phyloP scores from a whole-genome alignment of 192 early-diverging fungal genomes.

The Backusella westeae region DNA sequence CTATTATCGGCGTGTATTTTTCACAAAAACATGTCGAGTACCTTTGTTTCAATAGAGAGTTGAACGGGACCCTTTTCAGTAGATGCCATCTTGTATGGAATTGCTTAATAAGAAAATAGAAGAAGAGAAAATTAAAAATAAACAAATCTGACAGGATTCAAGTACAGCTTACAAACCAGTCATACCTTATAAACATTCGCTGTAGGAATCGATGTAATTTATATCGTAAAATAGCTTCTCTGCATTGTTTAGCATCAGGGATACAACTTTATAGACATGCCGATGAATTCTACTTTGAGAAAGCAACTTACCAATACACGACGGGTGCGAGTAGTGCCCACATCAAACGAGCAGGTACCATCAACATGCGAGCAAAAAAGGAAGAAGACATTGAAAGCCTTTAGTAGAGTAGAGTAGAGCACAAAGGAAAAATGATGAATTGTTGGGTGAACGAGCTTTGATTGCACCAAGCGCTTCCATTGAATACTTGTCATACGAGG shows the following conservation, averaged over 20 bases:
- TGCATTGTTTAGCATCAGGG: neutral
- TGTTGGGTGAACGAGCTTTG: too few species aligned
- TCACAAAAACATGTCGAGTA: neutral
- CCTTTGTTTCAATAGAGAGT: slow-evolving; percentile 30
- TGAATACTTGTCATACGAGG: too few species aligned
- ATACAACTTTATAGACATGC: neutral
- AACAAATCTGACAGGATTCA: neutral
- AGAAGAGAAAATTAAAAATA: neutral
- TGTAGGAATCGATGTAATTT: neutral
- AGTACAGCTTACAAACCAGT: neutral
- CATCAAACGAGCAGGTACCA: too few species aligned
- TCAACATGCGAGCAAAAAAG: too few species aligned
- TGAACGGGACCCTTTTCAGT: slow-evolving; percentile 33
- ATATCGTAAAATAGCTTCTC: neutral
- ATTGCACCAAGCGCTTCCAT: too few species aligned
- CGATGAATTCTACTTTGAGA: neutral
- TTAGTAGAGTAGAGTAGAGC: too few species aligned
- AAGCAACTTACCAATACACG: neutral
- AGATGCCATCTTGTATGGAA: slow-evolving; percentile 18
- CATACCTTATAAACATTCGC: neutral
- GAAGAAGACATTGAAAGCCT: too few species aligned
- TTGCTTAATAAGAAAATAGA: neutral
- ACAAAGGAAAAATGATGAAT: too few species aligned
- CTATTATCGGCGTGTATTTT: neutral
- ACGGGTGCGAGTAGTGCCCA: too few species aligned